Conservation (phyloP, 148 eudicot genomes). For the Rhododendron molle region DNA sequence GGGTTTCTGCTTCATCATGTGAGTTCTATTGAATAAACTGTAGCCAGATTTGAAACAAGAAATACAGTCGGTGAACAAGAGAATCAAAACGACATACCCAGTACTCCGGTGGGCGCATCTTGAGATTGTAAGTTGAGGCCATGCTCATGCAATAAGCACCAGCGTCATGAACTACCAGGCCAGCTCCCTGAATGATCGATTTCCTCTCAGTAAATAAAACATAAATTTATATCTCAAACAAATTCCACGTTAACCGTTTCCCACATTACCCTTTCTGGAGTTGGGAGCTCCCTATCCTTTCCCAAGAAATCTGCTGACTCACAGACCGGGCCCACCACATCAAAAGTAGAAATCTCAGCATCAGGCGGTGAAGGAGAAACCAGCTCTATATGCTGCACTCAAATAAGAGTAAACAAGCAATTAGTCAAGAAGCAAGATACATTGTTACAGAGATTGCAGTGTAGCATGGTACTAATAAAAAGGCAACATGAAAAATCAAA, state of each 20-base stretch:
- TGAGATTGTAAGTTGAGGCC: conserved; percentile 98
- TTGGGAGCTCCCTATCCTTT: conserved; percentile 83
- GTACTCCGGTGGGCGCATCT: conserved; percentile 99
- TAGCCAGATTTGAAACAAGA: neutral
- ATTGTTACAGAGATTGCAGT: neutral
- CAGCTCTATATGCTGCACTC: conserved; percentile 82
- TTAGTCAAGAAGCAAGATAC: neutral
- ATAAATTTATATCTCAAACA: neutral
- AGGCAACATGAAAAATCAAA: neutral
- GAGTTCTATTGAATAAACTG: neutral
- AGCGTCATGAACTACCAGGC: conserved; percentile 95
- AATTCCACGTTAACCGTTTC: neutral
- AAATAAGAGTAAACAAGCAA: neutral
- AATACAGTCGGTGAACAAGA: neutral
- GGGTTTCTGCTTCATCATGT: neutral
- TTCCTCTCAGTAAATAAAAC: neutral
- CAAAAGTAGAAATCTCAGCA: conserved; percentile 64
- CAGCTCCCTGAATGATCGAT: conserved; percentile 57
- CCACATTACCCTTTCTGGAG: conserved; percentile 57
- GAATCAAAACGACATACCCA: conserved; percentile 52
- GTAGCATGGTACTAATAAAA: neutral
- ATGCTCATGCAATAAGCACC: conserved; percentile 99
- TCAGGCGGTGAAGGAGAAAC: conserved; percentile 68
- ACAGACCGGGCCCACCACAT: conserved; percentile 96
- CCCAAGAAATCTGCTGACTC: conserved; percentile 98